Evolutionary conservation across 306 rosid species (phyloP), one percentile per base, ranked within the genome.

Genomic region (Quercus bicolor): DNA sequence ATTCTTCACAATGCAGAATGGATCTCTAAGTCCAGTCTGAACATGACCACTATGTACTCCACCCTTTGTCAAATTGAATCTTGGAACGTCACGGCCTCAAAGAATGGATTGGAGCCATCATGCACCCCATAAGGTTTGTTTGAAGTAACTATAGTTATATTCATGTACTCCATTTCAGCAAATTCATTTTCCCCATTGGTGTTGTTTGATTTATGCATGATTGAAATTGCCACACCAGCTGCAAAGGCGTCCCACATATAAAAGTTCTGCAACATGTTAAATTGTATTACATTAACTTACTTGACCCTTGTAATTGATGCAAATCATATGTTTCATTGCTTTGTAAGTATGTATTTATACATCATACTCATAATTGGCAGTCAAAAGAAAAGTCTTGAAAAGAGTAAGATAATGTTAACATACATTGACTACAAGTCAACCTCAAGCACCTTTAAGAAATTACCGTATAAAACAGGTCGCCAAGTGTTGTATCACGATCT

Each of bases 231-330:
- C 60, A 95, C 86, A 64, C 98, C 98, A 82, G 94, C 65, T 69
- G 90, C 77, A 70, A 92, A 92, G 19, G 98, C 85, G 77, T 93
- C 99, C 99, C 99, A 95, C 97, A 93, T 87, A 70, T 87, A 95
- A 84, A 91, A 91, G 77, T 89, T 91, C 98, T 95, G 90, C 77
- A 43, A 79, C 73, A 73, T 74, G 69, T 56, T 43, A 37, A 70
- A 65, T 85, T 78, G 28, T 78, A 51, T 33, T 61, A 37, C 78
- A 59, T 53, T 70, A 71, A 8, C 66, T 4, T 21, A 60, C 66
- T 60, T 12, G 34, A 5, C 24, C 66, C 33, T 48, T 23, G 16
- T 21, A 60, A 60, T 21, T 21, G 66, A 24, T 12, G 66, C 33
- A 12, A 60, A 60, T 24, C 18, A 24, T 48, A 48, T 48, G 53